Conservation (phyloP, 306 rosid species). For the Cucumis hystrix region DNA sequence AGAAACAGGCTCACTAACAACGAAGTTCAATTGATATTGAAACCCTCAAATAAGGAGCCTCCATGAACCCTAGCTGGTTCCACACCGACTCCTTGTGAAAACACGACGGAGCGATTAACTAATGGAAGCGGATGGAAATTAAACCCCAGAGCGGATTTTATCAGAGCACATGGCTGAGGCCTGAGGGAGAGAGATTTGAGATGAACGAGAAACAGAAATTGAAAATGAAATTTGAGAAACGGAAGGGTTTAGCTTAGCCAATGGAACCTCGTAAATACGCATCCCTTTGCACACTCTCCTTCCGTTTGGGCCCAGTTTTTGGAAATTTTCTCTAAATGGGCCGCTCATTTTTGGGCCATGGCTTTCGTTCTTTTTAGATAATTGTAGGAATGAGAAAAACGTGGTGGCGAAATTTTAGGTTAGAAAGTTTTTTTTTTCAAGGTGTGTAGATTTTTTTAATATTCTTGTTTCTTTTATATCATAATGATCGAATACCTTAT, state of each 20-base stretch:
- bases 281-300: not conserved
- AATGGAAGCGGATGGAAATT: not conserved
- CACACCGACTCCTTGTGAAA: not conserved
- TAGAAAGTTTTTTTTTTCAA: too few species aligned
- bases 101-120: not conserved
- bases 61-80: constrained; percentile 7
- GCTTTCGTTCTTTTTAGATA: too few species aligned
- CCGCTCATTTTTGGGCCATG: not conserved
- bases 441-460: too few species aligned
- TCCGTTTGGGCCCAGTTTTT: not conserved
- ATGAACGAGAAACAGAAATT: not conserved
- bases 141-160: not conserved
- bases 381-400: too few species aligned
- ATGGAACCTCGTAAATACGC: not conserved
- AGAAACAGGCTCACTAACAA: not conserved
- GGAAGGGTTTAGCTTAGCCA: constrained; percentile 1
- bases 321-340: not conserved
- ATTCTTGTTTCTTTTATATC: too few species aligned
- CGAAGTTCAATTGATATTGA: not conserved
- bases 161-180: not conserved
- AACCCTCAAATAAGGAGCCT: not conserved
- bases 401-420: too few species aligned
- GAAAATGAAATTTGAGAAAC: not conserved
- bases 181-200: not conserved
- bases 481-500: too few species aligned